A percentile compares a stretch with the other conserved stretches of the same genome.
phyloP scores from a whole-genome alignment of 352 stramenopile genomes.

The Globisporangium paroecandrum region DNA sequence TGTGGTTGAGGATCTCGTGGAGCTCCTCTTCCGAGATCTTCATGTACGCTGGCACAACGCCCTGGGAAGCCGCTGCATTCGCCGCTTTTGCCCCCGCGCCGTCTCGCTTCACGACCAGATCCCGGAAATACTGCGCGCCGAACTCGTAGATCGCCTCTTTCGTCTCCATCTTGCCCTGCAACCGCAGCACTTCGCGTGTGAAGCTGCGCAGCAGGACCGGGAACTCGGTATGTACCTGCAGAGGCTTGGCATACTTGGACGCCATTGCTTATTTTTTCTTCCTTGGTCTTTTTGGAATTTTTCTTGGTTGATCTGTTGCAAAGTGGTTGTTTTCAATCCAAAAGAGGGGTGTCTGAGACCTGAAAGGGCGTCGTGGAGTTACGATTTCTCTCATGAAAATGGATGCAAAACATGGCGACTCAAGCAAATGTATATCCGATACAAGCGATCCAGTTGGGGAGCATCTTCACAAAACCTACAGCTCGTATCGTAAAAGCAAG shows the following conservation, averaged over 20 bases:
- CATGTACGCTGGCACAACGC: conserved; percentile 37
- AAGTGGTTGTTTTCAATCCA: background rate
- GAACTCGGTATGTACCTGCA: conserved; percentile 72
- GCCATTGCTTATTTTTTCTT: conserved; percentile 38
- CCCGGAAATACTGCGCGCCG: conserved; percentile 65
- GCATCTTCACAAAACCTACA: no score
- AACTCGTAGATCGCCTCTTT: conserved; percentile 81
- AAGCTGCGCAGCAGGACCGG: conserved; percentile 73
- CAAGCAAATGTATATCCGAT: no score
- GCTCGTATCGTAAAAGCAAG: no score
- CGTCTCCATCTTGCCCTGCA: conserved; percentile 79
- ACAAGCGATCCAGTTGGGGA: no score
- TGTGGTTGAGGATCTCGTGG: conserved; percentile 37
- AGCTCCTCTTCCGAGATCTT: conserved; percentile 59
- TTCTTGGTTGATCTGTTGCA: background rate
- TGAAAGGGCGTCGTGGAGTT: background rate
- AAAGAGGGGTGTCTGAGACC: background rate
- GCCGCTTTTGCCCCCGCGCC: conserved; percentile 18
- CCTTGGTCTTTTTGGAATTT: background rate
- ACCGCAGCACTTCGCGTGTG: conserved; percentile 74
- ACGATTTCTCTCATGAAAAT: background rate
- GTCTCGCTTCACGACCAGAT: conserved; percentile 44
- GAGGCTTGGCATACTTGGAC: conserved; percentile 81
- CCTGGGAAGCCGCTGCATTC: background rate
- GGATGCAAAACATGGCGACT: background rate